These are phyloP conservation scores for Mercurialis annua DNA, from an alignment of 345 rosid species.

Conservation along the genomic window DNA sequence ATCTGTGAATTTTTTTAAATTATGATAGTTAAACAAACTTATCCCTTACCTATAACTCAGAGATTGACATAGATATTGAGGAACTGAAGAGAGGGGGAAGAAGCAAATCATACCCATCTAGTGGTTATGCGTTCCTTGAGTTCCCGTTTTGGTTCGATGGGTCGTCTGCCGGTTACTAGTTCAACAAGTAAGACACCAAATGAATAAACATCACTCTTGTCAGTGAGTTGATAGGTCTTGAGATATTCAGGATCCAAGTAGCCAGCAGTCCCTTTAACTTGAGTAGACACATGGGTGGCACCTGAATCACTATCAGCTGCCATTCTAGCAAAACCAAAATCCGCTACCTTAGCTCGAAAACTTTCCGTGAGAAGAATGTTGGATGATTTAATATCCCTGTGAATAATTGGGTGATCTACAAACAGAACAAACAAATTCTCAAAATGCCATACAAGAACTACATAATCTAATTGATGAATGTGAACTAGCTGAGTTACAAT, in stretches of 20 bases:
- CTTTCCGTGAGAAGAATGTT: constrained; percentile 87
- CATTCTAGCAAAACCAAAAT: constrained; percentile 84
- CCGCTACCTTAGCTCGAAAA: constrained; percentile 85
- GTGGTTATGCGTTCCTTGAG: constrained; percentile 73
- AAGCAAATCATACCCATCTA: constrained; percentile 62
- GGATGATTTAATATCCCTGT: constrained; percentile 92
- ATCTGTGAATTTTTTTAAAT: too few relatives aligned
- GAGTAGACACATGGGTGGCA: constrained; percentile 88
- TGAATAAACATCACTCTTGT: constrained; percentile 92
- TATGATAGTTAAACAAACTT: too few relatives aligned
- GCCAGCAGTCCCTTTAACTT: constrained; percentile 97
- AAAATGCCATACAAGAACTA: constrained; percentile 4
- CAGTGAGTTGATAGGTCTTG: constrained; percentile 81
- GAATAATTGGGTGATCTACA: constrained; percentile 93
- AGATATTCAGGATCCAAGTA: constrained; percentile 92
- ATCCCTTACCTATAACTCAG: too few relatives aligned
- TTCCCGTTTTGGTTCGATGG: constrained; percentile 72
- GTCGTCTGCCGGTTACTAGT: constrained; percentile 75
- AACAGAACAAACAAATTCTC: constrained; percentile 13
- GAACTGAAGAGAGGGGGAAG: constrained; percentile 6
- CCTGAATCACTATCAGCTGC: constrained; percentile 80
- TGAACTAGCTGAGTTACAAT: neutral
- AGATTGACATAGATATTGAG: neutral
- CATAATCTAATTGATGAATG: constrained; percentile 6
- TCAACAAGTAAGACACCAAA: constrained; percentile 86